A percentile compares a stretch with the other conserved stretches of the same genome.
Conservation (phyloP, 2,329 filamentous ascomycete genomes). For the Diaporthe citriasiana region DNA sequence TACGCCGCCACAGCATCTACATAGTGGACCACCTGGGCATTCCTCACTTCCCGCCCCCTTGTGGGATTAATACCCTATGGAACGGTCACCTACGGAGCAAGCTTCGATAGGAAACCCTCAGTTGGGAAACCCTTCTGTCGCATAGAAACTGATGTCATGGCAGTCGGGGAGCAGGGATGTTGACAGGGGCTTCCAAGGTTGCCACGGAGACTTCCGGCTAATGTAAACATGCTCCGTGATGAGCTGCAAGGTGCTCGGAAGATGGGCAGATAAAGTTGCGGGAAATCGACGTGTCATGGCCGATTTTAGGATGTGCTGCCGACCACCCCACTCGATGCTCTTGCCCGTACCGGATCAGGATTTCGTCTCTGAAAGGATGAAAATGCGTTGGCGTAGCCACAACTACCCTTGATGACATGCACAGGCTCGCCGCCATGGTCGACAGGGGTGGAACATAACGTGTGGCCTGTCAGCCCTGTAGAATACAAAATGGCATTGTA, state of each 20-base stretch:
- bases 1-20: too few species aligned
- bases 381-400: neutral
- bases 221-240: neutral
- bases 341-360: neutral
- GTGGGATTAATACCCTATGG: too few species aligned
- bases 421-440: too few species aligned
- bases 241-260: constrained; percentile 10
- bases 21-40: too few species aligned
- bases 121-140: too few species aligned
- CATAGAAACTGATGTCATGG: neutral
- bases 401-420: neutral
- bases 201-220: constrained; percentile 1
- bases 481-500: too few species aligned
- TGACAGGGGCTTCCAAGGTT: neutral
- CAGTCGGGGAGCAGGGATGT: neutral
- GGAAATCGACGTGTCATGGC: constrained; percentile 18
- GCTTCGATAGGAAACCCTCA: too few species aligned
- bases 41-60: too few species aligned
- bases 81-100: too few species aligned
- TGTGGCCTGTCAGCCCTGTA: too few species aligned
- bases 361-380: neutral
- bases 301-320: neutral
- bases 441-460: neutral
- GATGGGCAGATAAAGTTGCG: constrained; percentile 27
- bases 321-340: neutral